These are phyloP conservation scores for Rhodotorula sp. DNA, from an alignment of 1,284 basidiomycete species.

Conservation along the genomic window DNA sequence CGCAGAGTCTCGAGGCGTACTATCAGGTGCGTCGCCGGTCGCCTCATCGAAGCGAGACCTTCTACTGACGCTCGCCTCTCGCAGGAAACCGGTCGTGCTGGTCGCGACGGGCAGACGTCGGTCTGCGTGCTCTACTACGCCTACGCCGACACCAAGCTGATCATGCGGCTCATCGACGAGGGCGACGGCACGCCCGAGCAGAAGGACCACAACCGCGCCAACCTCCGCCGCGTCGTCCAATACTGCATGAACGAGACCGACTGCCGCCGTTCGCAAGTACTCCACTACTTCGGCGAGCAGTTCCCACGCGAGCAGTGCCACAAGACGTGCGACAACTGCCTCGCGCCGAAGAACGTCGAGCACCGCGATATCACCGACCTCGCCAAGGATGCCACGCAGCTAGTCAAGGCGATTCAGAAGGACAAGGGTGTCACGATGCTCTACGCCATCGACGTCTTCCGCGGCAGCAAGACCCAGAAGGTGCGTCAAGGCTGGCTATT, in stretches of 20 bases:
- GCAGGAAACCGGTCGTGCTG: constrained; percentile 78
- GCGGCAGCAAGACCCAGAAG: constrained; percentile 59
- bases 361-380: constrained; percentile 58
- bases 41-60: not conserved
- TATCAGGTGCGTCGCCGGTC: constrained; percentile 40
- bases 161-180: constrained; percentile 58
- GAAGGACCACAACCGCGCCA: constrained; percentile 60
- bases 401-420: constrained; percentile 50
- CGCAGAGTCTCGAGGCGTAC: constrained; percentile 64
- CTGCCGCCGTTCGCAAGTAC: constrained; percentile 80
- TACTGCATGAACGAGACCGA: constrained; percentile 80
- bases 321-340: constrained; percentile 72
- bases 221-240: constrained; percentile 60
- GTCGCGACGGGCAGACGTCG: constrained; percentile 67
- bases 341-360: constrained; percentile 47
- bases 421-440: constrained; percentile 51
- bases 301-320: constrained; percentile 61
- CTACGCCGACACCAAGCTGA: constrained; percentile 56
- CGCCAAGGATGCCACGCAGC: constrained; percentile 54
- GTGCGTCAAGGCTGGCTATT: constrained; percentile 10
- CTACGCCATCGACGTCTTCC: constrained; percentile 58
- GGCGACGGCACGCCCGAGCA: constrained; percentile 56
- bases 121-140: constrained; percentile 65
- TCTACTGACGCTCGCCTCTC: not conserved
- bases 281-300: constrained; percentile 66